Base-by-base conservation (phyloP, 306 rosid genomes). In the Fragaria nilgerrensis region DNA sequence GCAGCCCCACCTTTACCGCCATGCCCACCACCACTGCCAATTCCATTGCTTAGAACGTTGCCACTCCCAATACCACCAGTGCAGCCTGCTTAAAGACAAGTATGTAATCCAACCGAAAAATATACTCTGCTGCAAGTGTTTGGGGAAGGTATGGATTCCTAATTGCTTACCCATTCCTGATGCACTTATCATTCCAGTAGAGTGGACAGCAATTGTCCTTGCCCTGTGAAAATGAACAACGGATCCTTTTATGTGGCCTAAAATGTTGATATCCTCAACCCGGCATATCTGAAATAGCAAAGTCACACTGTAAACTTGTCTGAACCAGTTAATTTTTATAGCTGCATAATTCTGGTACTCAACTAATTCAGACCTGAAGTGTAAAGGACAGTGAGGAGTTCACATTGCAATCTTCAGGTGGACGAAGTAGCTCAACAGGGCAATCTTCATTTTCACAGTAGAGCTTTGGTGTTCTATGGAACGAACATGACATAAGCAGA, bases 381-480 rank as follows among this genome's bases (percentile, higher is more conserved):
- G 99, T 96, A 87, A 96, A 96, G 76, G 99, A 81, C 73, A 96
- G 77, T 25, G 99, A 96, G 70, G 99, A 82, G 81, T 96, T 96
- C 83, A 96, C 98, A 76, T 92, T 96, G 89, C 99, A 96, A 87
- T 96, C 99, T 84, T 96, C 98, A 44, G 99, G 99, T 43, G 99
- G 99, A 75, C 86, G 90, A 76, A 92, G 82, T 76, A 96, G 87
- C 68, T 96, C 99, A 65, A 66, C 9, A 9, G 99, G 98, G 81
- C 99, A 96, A 76, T 83, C 82, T 80, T 91, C 48, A 36, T 85
- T 86, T 80, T 83, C 90, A 81, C 99, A 96, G 70, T 88, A 88
- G 47, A 96, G 91, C 86, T 81, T 91, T 68, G 98, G 99, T 45
- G 97, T 91, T 79, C 99, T 96, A 85, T 52, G 74, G 78, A 73